Evolutionary conservation across 345 rosid species (phyloP).

Genomic region (Brassica juncea): DNA sequence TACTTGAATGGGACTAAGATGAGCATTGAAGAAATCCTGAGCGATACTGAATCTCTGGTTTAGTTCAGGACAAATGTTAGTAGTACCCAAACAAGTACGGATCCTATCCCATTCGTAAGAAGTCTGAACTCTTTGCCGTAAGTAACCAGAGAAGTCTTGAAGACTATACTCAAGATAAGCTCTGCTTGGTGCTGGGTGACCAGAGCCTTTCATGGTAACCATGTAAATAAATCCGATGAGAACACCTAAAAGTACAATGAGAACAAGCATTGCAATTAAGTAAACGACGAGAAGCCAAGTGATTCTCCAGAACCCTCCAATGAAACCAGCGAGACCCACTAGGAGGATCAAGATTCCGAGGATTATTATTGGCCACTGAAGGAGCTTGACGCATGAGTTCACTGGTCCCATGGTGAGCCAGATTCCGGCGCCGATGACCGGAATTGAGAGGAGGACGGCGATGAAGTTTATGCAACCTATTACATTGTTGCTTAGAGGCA

Average conservation of each 20-base stretch:
- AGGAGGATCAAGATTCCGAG: conserved; percentile 67
- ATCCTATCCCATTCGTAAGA: conserved; percentile 82
- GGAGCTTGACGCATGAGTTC: conserved; percentile 76
- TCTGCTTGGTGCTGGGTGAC: conserved; percentile 73
- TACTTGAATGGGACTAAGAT: conserved; percentile 77
- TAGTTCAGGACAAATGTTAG: conserved; percentile 67
- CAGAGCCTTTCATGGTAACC: conserved; percentile 77
- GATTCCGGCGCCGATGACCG: conserved; percentile 83
- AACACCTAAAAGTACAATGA: conserved; percentile 60
- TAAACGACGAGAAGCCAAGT: conserved; percentile 74
- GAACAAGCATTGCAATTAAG: conserved; percentile 72
- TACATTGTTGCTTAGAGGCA: conserved; percentile 83
- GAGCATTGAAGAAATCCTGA: conserved; percentile 87
- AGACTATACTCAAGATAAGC: conserved; percentile 77
- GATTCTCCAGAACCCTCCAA: conserved; percentile 90
- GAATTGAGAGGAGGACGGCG: conserved; percentile 81
- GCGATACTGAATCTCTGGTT: conserved; percentile 78
- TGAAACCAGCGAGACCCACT: conserved; percentile 70
- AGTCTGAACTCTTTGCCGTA: conserved; percentile 65
- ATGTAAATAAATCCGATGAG: conserved; percentile 73
- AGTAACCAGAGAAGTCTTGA: conserved; percentile 77
- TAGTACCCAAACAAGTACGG: conserved; percentile 65
- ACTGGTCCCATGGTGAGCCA: conserved; percentile 79
- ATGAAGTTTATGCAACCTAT: conserved; percentile 86
- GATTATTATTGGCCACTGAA: conserved; percentile 90